Evolutionary conservation across 2,329 filamentous ascomycete genomes (phyloP).

Genomic region (Chaetomium olivaceum): DNA sequence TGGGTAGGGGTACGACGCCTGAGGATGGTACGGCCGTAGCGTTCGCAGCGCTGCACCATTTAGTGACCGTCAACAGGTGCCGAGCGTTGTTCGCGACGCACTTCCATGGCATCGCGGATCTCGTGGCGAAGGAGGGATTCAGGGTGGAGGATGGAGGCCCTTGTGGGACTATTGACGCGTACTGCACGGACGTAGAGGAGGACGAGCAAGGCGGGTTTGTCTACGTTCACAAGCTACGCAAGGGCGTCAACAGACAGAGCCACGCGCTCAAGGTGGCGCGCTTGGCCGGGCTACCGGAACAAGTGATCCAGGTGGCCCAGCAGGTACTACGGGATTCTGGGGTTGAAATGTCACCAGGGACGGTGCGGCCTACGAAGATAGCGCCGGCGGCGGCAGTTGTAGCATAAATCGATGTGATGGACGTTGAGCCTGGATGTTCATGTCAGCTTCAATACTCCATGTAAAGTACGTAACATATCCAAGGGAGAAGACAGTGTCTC

Average conservation of each 20-base stretch:
- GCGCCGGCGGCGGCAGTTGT: slow-evolving; percentile 13
- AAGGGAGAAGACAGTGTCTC: slow-evolving; percentile 41
- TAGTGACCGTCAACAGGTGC: slow-evolving; percentile 75
- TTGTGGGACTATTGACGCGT: slow-evolving; percentile 61
- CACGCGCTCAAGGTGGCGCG: slow-evolving; percentile 95
- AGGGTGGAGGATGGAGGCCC: slow-evolving; percentile 37
- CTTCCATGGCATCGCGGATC: slow-evolving; percentile 81
- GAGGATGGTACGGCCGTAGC: slow-evolving; percentile 89
- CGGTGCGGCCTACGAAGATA: neutral
- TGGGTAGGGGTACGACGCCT: slow-evolving; percentile 90
- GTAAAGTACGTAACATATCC: slow-evolving; percentile 26
- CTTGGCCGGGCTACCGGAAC: slow-evolving; percentile 77
- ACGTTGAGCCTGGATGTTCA: slow-evolving; percentile 25
- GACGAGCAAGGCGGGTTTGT: slow-evolving; percentile 70
- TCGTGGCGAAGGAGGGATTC: slow-evolving; percentile 60
- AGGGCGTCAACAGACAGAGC: slow-evolving; percentile 80
- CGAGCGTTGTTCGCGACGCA: slow-evolving; percentile 92
- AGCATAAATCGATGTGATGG: slow-evolving; percentile 21
- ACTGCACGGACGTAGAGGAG: slow-evolving; percentile 88
- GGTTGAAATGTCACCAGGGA: slow-evolving; percentile 13
- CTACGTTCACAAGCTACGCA: slow-evolving; percentile 80
- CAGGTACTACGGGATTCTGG: slow-evolving; percentile 49
- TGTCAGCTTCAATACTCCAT: slow-evolving; percentile 45
- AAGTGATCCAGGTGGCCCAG: slow-evolving; percentile 68
- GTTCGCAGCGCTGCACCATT: slow-evolving; percentile 82